phyloP scores from a whole-genome alignment of 768 basidiomycete genomes.

The Suillus subluteus region DNA sequence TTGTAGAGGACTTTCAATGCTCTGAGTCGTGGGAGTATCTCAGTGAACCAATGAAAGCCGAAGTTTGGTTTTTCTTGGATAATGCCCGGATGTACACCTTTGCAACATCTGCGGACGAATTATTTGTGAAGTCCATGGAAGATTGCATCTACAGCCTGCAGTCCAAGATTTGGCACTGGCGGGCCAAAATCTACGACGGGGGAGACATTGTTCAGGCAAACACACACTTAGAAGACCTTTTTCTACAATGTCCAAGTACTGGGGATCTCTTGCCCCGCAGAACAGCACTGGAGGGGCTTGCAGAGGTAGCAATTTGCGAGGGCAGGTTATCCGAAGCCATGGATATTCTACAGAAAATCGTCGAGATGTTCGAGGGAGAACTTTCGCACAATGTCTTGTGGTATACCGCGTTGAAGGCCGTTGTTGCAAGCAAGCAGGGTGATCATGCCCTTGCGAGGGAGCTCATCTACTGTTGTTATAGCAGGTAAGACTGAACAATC shows the following conservation, averaged over 20 bases:
- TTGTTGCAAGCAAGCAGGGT: background rate
- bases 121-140: background rate
- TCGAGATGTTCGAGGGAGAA: background rate
- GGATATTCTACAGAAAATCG: background rate
- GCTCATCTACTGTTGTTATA: too few species aligned
- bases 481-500: too few species aligned
- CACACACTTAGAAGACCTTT: background rate
- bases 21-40: background rate
- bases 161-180: background rate
- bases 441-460: constrained; percentile 1
- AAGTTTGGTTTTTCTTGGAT: background rate
- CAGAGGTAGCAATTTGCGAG: background rate
- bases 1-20: background rate
- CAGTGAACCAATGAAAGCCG: background rate
- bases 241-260: background rate
- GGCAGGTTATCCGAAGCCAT: background rate
- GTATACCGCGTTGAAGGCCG: background rate
- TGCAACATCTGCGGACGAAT: background rate
- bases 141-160: background rate
- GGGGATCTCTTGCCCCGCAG: background rate
- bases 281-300: background rate
- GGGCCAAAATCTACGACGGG: background rate
- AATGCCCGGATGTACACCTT: background rate
- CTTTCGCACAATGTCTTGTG: too few species aligned
- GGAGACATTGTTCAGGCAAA: background rate